Evolutionary conservation across 257 asterid genomes (phyloP).

Genomic region (Handroanthus guayacan): DNA sequence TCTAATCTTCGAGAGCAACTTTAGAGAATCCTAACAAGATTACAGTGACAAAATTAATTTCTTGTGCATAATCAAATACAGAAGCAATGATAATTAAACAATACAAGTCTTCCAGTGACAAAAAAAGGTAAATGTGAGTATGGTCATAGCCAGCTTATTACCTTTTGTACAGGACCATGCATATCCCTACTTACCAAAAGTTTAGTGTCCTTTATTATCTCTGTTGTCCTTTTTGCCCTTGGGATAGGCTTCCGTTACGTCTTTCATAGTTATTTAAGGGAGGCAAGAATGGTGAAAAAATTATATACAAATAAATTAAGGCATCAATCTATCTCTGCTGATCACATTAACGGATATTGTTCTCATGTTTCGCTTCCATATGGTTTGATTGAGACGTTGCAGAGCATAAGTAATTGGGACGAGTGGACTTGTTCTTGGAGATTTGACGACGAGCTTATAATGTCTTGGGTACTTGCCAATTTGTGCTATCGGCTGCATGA

Average conservation of each 20-base stretch:
- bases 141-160: conserved; percentile 27
- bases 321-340: background rate
- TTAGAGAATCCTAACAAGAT: background rate
- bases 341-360: background rate
- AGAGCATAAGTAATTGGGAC: conserved; percentile 38
- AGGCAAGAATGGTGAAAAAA: background rate
- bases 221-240: conserved; percentile 8
- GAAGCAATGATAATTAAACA: background rate
- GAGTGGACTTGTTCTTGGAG: conserved; percentile 38
- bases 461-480: conserved; percentile 35
- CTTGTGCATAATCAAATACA: background rate
- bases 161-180: conserved; percentile 23
- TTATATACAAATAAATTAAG: background rate
- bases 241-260: conserved; percentile 27
- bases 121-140: conserved; percentile 27
- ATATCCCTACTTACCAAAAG: conserved; percentile 29
- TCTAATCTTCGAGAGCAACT: no score
- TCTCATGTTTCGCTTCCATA: conserved; percentile 30
- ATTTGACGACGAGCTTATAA: conserved; percentile 31
- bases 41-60: conserved; percentile 17
- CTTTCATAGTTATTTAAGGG: conserved; percentile 12
- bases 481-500: conserved; percentile 12
- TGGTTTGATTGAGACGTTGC: conserved; percentile 40
- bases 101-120: background rate
- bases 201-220: background rate